Evolutionary conservation across 1,139 yeast genomes (phyloP).

Genomic region (Geotrichum fermentans): DNA sequence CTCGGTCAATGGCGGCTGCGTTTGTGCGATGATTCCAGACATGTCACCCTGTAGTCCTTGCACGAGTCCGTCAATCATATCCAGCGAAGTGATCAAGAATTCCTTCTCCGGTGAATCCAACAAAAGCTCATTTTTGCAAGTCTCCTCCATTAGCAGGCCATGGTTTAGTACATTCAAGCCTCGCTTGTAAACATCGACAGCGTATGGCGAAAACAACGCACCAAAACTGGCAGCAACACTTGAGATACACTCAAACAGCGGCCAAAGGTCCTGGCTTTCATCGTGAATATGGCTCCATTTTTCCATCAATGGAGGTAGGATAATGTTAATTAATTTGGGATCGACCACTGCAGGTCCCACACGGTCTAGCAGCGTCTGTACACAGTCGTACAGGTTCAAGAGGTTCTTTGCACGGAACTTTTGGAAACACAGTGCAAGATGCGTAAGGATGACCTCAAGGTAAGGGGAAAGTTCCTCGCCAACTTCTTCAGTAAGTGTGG

Average conservation of each 20-base stretch:
- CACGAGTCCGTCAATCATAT: constrained; percentile 83
- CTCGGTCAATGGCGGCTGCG: constrained; percentile 50
- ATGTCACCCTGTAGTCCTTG: constrained; percentile 77
- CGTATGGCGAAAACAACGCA: constrained; percentile 81
- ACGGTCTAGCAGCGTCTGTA: constrained; percentile 86
- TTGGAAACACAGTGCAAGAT: constrained; percentile 67
- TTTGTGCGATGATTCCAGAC: constrained; percentile 47
- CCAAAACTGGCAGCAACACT: constrained; percentile 86
- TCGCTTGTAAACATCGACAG: constrained; percentile 80
- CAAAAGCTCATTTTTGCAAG: constrained; percentile 55
- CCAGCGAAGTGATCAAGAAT: constrained; percentile 82
- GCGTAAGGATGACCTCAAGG: constrained; percentile 62
- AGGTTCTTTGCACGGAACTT: constrained; percentile 78
- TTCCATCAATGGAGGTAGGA: constrained; percentile 74
- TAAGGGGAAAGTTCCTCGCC: constrained; percentile 56
- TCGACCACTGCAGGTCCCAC: constrained; percentile 44
- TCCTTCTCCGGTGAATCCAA: constrained; percentile 75
- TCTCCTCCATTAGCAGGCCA: constrained; percentile 63
- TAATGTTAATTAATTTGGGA: constrained; percentile 50
- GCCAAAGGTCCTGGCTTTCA: constrained; percentile 82
- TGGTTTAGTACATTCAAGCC: constrained; percentile 64
- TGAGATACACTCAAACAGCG: constrained; percentile 86
- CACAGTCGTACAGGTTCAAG: constrained; percentile 79
- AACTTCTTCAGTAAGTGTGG: constrained; percentile 75
- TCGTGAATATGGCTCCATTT: constrained; percentile 77